Base-by-base conservation (phyloP, 352 stramenopile species). In the Globisporangium cederbergense region DNA sequence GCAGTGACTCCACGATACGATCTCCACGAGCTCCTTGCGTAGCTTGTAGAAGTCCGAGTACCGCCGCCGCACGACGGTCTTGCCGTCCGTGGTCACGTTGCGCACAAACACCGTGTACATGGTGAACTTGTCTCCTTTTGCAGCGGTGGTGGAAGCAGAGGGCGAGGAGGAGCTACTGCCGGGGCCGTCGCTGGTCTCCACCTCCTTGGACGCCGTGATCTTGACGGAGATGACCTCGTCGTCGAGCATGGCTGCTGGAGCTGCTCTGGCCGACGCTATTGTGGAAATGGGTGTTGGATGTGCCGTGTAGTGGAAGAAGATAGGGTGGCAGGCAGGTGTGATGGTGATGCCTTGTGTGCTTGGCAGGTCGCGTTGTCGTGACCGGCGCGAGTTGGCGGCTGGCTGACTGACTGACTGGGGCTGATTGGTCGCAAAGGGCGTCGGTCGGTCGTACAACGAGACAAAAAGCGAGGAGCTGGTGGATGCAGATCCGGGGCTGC, bases 41-140 rank as follows among this genome's bases (percentile, higher is more conserved):
- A 95, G 74, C 68, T 90, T 81, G 71, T 82, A 95, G 60, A 95
- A 95, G 70, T 95, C 83, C 58, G 83, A 93, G 67, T 95, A 95
- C n/a, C 86, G 77, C 16, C 86, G 85, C 38, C 81, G 67, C 46
- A 88, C 86, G 40, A 92, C 81, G 50, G 81, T 89, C 65, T 95
- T 95, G 67, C 73, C 73, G 64, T 83, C 79, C 30, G 78, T 89
- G 36, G 74, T 77, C 61, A 81, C 62, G 65, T 93, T 95, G 60
- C 83, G 81, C 65, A 95, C 82, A 60, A 89, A 86, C 16, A 93
- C 82, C 32, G 82, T 95, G 76, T 95, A 95, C 68, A 91, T 84
- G n/a, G 86, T 95, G 66, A 81, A 89, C 63, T 87, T 91, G 28
- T 88, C 70, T 14, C 78, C 76, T 58, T 77, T 83, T 36, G 55